Base-by-base conservation (phyloP, 805 yeast species). In the Starmerella apicola region DNA sequence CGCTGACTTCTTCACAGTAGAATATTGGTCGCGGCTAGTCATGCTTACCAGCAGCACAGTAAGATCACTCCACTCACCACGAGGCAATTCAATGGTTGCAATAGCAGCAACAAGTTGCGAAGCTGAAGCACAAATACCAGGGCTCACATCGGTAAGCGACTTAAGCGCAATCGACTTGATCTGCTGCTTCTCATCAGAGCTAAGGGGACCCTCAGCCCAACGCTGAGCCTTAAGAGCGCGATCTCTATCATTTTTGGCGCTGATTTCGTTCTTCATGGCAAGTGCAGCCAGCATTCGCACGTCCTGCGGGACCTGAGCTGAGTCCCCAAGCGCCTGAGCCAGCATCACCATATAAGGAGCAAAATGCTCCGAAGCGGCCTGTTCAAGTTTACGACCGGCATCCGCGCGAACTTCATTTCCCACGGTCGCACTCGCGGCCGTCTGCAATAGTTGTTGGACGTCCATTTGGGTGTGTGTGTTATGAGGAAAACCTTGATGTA, bases 71-170 rank as follows among this genome's bases (percentile, higher is more conserved):
- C 98, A 91, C 56, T 80, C 83, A 48, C 70, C 70, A 46, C 79
- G 66, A 34, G 96, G 96, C 48, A 91, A 68, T 59, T 91, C 98
- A 42, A 88, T 82, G 48, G 79, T 88, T n/a, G 96, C 98, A 52
- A 91, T 82, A 9, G 96, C 94, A 25, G 97, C 94, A 37, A 91
- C 88, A 49, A 88, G 68, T 65, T 88, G 96, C 19, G 98, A 95
- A 20, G 88, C 79, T 22, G 94, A 71, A 42, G 77, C 75, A 24
- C 94, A 91, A 41, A 88, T 95, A 54, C 83, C 72, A 48, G 74
- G 81, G 52, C 76, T 74, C n/a, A 64, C 57, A 15, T 81, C 68
- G 41, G 78, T 58, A 41, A 91, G 71, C 3, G 86, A 73, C 32
- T 63, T 62, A 36, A 88, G 59, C 0, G 84, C 70, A 5, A 49